These are phyloP conservation scores for Moricandia moricandioides DNA, from an alignment of 345 rosid species.

Conservation along the genomic window DNA sequence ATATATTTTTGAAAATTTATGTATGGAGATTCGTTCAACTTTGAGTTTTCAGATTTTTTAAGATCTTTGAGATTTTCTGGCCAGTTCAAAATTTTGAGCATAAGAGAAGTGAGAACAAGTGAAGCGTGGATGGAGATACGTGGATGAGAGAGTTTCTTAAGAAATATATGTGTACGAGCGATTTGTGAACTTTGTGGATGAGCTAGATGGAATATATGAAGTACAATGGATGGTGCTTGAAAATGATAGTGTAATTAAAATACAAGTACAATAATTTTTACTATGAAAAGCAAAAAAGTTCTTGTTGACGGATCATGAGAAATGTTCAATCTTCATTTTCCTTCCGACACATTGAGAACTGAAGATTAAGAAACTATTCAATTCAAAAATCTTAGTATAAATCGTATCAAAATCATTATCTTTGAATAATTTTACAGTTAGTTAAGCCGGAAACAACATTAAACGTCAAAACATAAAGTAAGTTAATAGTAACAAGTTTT, in stretches of 20 bases:
- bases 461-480: not conserved
- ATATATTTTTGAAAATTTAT: too few species aligned
- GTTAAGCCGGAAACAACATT: not conserved
- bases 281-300: not conserved
- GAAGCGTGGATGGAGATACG: too few species aligned
- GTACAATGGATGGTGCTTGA: too few species aligned
- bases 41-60: not conserved
- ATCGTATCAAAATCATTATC: not conserved
- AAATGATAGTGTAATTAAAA: too few species aligned
- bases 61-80: not conserved
- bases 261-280: too few species aligned
- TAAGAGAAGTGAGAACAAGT: too few species aligned
- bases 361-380: not conserved
- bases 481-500: not conserved
- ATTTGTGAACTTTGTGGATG: too few species aligned
- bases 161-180: too few species aligned
- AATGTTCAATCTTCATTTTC: not conserved
- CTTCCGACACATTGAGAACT: not conserved
- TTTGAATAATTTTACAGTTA: not conserved
- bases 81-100: too few species aligned
- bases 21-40: not conserved
- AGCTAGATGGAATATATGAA: too few species aligned
- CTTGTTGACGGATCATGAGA: not conserved
- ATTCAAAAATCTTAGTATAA: not conserved
- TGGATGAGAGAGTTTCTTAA: too few species aligned